Conservation (phyloP, 441 rosid species). For the Francoa sonchifolia region DNA sequence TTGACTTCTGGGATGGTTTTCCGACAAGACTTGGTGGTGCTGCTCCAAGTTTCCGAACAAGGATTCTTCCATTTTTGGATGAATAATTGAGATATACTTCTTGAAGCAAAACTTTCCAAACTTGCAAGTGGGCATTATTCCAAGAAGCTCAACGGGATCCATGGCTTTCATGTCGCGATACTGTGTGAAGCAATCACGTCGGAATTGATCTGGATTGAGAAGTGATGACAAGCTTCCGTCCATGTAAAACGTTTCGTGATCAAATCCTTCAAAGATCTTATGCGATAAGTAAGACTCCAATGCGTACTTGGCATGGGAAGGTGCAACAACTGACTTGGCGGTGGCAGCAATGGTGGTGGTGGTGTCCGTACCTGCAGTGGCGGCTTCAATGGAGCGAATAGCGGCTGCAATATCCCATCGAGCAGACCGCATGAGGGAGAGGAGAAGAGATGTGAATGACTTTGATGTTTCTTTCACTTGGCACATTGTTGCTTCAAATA, state of each 20-base stretch:
- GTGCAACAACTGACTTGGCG: slow-evolving; percentile 33
- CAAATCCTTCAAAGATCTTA: slow-evolving; percentile 77
- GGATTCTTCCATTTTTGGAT: slow-evolving; percentile 88
- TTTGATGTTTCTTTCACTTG: slow-evolving; percentile 70
- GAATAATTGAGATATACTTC: slow-evolving; percentile 68
- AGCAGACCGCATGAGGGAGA: slow-evolving; percentile 76
- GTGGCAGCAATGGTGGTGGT: slow-evolving; percentile 13
- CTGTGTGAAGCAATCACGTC: slow-evolving; percentile 76
- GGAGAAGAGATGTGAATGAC: slow-evolving; percentile 64
- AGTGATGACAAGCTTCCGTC: slow-evolving; percentile 87
- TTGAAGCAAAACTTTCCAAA: slow-evolving; percentile 82
- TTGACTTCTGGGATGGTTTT: slow-evolving; percentile 73
- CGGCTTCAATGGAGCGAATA: slow-evolving; percentile 85
- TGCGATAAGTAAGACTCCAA: slow-evolving; percentile 62
- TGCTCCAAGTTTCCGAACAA: slow-evolving; percentile 80
- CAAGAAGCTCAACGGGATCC: slow-evolving; percentile 88
- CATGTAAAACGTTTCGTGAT: slow-evolving; percentile 91
- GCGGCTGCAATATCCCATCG: slow-evolving; percentile 93
- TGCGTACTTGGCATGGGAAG: slow-evolving; percentile 74
- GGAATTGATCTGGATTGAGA: slow-evolving; percentile 72
- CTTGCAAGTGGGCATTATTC: slow-evolving; percentile 69
- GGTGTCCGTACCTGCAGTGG: slow-evolving; percentile 32
- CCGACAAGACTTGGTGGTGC: slow-evolving; percentile 42
- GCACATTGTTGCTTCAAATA: slow-evolving; percentile 57
- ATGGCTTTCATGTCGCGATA: slow-evolving; percentile 86